A percentile compares a stretch with the other conserved stretches of the same genome.
Conservation (phyloP, 2,329 filamentous ascomycete species). For the Penicillium fuscoglaucum region DNA sequence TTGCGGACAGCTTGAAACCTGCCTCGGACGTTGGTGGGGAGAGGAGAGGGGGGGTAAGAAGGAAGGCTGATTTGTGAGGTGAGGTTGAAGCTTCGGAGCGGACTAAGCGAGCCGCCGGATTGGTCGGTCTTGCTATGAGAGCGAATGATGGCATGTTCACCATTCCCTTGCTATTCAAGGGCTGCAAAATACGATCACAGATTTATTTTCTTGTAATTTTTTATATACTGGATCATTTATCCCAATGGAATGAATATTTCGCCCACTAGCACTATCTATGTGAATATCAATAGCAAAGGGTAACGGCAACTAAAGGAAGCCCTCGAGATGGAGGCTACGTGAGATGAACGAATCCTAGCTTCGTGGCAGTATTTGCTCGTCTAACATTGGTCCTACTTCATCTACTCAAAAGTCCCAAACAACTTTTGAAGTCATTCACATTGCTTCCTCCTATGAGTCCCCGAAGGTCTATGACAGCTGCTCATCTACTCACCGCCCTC, state of each 20-base stretch:
- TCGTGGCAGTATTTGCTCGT: background rate
- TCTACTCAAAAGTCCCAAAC: background rate
- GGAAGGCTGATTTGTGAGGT: conserved; percentile 28
- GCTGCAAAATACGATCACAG: background rate
- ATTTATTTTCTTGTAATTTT: background rate
- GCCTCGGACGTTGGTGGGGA: conserved; percentile 26
- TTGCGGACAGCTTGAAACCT: conserved; percentile 25
- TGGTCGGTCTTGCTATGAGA: conserved; percentile 21
- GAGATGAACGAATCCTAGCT: background rate
- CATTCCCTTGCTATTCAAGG: background rate
- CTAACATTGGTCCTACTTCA: background rate
- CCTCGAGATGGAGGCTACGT: background rate
- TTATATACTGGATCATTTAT: background rate
- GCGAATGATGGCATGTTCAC: conserved; percentile 7
- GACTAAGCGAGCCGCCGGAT: conserved; percentile 43
- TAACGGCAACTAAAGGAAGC: background rate
- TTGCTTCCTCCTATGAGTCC: background rate
- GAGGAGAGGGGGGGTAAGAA: conserved; percentile 23
- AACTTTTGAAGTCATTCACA: background rate
- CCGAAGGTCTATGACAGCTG: background rate
- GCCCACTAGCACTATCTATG: background rate
- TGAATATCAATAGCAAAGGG: background rate
- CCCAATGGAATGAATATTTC: background rate
- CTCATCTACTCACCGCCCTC: background rate
- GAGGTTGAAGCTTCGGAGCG: conserved; percentile 41